Evolutionary conservation across 2,329 filamentous ascomycete species (phyloP), one percentile per base, ranked within the genome.

Genomic region (Rutstroemia sp.): DNA sequence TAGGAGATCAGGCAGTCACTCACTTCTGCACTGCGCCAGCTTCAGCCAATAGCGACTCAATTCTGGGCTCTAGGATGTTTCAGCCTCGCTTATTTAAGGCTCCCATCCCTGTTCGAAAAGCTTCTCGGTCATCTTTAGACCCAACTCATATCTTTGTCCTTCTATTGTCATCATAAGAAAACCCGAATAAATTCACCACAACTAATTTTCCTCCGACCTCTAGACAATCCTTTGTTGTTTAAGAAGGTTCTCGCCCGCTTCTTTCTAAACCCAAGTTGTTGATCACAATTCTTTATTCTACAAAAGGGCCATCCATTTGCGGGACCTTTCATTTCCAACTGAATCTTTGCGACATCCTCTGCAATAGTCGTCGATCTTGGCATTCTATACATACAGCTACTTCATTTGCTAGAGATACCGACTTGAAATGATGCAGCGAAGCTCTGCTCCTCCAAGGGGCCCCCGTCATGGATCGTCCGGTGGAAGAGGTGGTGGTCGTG

Each of bases 401-500:
- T 23, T 1, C 10, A 2, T 12, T 12, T 9, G 30, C 10, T 12
- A 34, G 10, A 3, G 9, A 14, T 34, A 34, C 10, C 30, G 30
- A 12, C 10, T 9, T 34, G 30, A 19, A 42, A 65, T 60, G 56
- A 51, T 61, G 17, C 56, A 61, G 17, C 58, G 62, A 45, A 41
- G 48, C 14, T 56, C 63, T 8, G 58, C 59, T 9, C 61, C 66
- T 38, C 64, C 66, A 12, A 63, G 63, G 25, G 65, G 65, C 23
- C 62, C 66, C 7, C 61, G 67, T 55, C 63, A 64, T 54, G 58
- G 56, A 5, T 59, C 64, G 27, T 57, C 63, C 16, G 59, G 54
- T 51, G 68, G 72, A 58, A 63, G 62, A 57, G 62, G 63, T n/a
- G 46, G 59, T 54, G 57, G 60, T 51, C 72, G 76, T 38, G 37